A percentile compares a stretch with the other conserved stretches of the same genome.
phyloP scores from a whole-genome alignment of 192 early-diverging fungal species.

The Backusella macrospora region DNA sequence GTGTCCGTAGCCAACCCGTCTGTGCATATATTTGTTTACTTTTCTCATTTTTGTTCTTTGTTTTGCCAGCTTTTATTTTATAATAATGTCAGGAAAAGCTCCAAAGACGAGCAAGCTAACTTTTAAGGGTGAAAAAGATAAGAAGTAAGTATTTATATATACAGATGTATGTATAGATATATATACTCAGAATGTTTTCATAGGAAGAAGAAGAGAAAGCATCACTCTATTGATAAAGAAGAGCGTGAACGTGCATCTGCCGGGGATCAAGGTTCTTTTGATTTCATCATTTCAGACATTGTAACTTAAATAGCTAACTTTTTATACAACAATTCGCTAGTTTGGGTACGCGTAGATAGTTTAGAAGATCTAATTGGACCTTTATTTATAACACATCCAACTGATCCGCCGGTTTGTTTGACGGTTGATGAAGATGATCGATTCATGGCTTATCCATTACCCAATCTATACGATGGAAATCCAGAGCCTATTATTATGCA shows the following conservation, averaged over 20 bases:
- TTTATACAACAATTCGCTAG: constrained; percentile 32
- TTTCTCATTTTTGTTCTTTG: not conserved
- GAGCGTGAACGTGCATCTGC: constrained; percentile 48
- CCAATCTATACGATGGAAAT: constrained; percentile 29
- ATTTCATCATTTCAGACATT: not conserved
- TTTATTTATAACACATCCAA: constrained; percentile 65
- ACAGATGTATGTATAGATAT: not conserved
- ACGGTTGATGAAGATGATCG: constrained; percentile 49
- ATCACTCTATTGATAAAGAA: constrained; percentile 35
- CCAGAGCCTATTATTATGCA: constrained; percentile 53
- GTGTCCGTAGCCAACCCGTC: too few species aligned
- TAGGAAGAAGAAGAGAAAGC: constrained; percentile 67
- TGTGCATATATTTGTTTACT: not conserved
- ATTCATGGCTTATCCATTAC: constrained; percentile 47
- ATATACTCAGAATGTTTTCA: not conserved
- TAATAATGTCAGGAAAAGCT: constrained; percentile 27
- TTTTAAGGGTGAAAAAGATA: constrained; percentile 65
- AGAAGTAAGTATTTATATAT: constrained; percentile 47
- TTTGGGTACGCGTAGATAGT: constrained; percentile 65
- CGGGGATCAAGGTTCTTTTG: constrained; percentile 34
- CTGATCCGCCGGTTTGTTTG: constrained; percentile 62
- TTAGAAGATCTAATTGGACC: constrained; percentile 72
- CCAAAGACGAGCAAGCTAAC: constrained; percentile 51
- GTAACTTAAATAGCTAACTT: constrained; percentile 7
- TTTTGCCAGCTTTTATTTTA: constrained; percentile 2